These are phyloP conservation scores for Aspergillus sclerotialis DNA, from an alignment of 2,329 filamentous ascomycete species.

Conservation along the genomic window DNA sequence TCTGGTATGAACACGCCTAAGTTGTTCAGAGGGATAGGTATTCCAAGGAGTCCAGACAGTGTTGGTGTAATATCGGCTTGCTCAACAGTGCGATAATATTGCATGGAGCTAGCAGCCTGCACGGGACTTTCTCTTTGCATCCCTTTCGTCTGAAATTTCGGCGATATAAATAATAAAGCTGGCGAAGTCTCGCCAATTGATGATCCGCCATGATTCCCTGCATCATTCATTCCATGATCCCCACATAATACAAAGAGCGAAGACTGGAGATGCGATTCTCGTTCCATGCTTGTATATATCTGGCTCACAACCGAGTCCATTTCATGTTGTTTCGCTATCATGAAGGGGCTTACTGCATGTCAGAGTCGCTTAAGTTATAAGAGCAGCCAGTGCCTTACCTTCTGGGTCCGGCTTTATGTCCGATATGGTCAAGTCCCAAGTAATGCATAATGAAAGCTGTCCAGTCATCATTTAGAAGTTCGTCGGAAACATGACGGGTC, in stretches of 20 bases:
- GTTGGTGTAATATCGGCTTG: conserved; percentile 93
- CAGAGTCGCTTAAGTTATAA: conserved; percentile 7
- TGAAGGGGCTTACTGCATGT: conserved; percentile 59
- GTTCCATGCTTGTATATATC: conserved; percentile 70
- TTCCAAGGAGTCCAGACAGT: conserved; percentile 74
- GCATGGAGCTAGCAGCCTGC: conserved; percentile 60
- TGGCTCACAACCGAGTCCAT: conserved; percentile 78
- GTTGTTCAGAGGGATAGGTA: conserved; percentile 85
- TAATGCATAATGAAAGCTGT: conserved; percentile 92
- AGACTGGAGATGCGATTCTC: conserved; percentile 61
- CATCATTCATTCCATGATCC: conserved; percentile 99
- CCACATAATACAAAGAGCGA: conserved; percentile 82
- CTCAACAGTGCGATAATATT: conserved; percentile 78
- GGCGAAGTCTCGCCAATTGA: conserved; percentile 91
- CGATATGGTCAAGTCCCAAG: conserved; percentile 92
- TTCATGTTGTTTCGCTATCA: conserved; percentile 86
- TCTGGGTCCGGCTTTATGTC: conserved; percentile 85
- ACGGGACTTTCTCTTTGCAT: conserved; percentile 46
- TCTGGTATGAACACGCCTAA: conserved; percentile 77
- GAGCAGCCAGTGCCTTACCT: conserved; percentile 47
- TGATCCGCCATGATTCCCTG: conserved; percentile 92
- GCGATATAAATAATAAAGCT: conserved; percentile 83
- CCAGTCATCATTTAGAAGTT: conserved; percentile 77
- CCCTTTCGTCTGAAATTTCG: conserved; percentile 61
- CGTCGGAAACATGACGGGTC: conserved; percentile 74